Conservation (phyloP, 2,329 filamentous ascomycete genomes). For the Colletotrichum filicis region DNA sequence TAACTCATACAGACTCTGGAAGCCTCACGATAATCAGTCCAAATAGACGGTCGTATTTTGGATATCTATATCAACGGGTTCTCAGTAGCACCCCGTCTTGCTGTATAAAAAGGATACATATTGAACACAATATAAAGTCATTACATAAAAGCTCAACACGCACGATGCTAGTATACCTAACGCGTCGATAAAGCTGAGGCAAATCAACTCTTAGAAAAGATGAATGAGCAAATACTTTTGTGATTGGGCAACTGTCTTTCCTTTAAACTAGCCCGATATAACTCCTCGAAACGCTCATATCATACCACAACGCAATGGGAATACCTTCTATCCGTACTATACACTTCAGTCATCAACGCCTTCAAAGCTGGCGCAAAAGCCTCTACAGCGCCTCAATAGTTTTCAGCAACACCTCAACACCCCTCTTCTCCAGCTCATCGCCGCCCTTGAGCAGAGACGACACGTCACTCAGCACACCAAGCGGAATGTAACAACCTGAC, state of each 20-base stretch:
- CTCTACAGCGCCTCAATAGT: constrained; percentile 68
- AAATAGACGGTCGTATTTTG: not conserved
- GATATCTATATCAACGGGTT: not conserved
- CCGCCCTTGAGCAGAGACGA: constrained; percentile 77
- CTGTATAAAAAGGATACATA: not conserved
- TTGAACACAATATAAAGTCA: not conserved
- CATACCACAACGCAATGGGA: not conserved
- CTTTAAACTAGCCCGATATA: not conserved
- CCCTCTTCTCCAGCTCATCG: constrained; percentile 59
- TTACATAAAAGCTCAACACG: not conserved
- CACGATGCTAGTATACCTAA: not conserved
- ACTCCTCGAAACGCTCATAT: not conserved
- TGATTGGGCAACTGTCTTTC: not conserved
- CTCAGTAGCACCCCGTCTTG: not conserved
- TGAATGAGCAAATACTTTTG: not conserved
- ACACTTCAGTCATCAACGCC: not conserved
- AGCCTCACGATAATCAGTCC: not conserved
- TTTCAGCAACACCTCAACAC: constrained; percentile 68
- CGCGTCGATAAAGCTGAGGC: not conserved
- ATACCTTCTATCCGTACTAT: not conserved
- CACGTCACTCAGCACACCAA: constrained; percentile 90
- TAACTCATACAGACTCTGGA: not conserved
- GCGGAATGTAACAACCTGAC: constrained; percentile 81
- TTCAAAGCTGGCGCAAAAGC: not conserved
- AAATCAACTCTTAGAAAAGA: not conserved